Conservation (phyloP, 2,329 filamentous ascomycete species). For the Neofusicoccum ribis region DNA sequence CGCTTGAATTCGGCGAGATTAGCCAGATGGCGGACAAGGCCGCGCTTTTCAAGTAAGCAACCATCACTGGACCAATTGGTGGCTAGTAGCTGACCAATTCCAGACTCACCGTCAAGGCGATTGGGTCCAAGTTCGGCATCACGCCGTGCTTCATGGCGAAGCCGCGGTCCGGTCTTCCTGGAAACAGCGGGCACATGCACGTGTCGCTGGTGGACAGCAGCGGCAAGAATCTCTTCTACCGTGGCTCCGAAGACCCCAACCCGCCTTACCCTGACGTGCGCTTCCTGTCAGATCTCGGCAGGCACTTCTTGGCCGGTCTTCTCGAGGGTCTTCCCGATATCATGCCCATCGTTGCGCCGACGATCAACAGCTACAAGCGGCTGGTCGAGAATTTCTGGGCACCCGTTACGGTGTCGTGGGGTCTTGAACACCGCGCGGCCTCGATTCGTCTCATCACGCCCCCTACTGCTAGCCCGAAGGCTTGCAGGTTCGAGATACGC, state of each 20-base stretch:
- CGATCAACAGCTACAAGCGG: constrained; percentile 96
- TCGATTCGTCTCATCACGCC: constrained; percentile 88
- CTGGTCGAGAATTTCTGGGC: constrained; percentile 99
- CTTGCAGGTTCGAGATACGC: constrained; percentile 88
- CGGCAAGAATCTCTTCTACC: constrained; percentile 82
- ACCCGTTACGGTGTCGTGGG: constrained; percentile 96
- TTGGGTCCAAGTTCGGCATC: constrained; percentile 83
- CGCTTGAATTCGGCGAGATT: constrained; percentile 87
- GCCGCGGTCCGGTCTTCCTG: constrained; percentile 83
- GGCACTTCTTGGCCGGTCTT: constrained; percentile 89
- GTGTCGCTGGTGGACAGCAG: constrained; percentile 75
- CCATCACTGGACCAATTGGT: constrained; percentile 47
- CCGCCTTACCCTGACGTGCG: constrained; percentile 71
- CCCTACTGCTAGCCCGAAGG: constrained; percentile 78
- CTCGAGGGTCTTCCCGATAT: constrained; percentile 87
- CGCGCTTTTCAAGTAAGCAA: constrained; percentile 77
- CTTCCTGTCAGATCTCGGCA: constrained; percentile 80
- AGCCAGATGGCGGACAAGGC: constrained; percentile 89
- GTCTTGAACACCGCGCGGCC: constrained; percentile 89
- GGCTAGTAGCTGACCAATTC: constrained; percentile 91
- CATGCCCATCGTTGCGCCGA: constrained; percentile 94
- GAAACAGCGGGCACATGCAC: constrained; percentile 96
- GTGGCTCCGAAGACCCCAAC: constrained; percentile 69
- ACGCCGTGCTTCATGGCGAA: constrained; percentile 99
- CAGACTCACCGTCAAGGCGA: constrained; percentile 81